A percentile compares a stretch with the other conserved stretches of the same genome.
These are phyloP conservation scores for Pseudohalonectria lignicola DNA, from an alignment of 2,329 filamentous ascomycete genomes.

Conservation along the genomic window DNA sequence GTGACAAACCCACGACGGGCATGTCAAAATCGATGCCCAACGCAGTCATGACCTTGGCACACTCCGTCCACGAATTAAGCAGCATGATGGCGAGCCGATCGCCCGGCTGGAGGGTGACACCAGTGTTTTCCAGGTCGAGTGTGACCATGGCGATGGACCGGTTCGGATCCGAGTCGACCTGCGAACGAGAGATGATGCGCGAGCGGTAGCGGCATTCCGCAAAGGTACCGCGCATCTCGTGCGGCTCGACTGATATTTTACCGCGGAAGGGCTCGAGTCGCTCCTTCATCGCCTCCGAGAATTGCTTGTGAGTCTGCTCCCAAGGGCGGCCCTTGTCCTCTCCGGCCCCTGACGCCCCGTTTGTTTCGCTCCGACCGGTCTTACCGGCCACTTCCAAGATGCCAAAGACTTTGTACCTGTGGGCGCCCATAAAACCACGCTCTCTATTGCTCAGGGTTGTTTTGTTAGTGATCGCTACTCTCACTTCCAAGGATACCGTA, in stretches of 20 bases:
- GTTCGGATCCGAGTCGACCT: slow-evolving; percentile 32
- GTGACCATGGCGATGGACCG: slow-evolving; percentile 36
- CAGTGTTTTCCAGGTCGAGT: slow-evolving; percentile 39
- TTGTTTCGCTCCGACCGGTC: slow-evolving; percentile 39
- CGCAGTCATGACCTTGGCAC: slow-evolving; percentile 39
- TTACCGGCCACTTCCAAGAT: slow-evolving; percentile 42
- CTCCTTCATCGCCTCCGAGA: slow-evolving; percentile 43
- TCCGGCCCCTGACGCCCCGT: slow-evolving; percentile 33
- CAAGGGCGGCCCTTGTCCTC: slow-evolving; percentile 30
- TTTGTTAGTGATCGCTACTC: too few species aligned
- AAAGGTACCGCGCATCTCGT: slow-evolving; percentile 42
- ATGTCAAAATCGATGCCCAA: slow-evolving; percentile 37
- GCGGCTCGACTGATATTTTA: slow-evolving; percentile 32
- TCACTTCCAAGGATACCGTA: too few species aligned
- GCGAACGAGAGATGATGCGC: slow-evolving; percentile 29
- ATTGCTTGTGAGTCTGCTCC: slow-evolving; percentile 38
- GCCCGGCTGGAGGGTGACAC: slow-evolving; percentile 40
- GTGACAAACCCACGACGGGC: slow-evolving; percentile 19
- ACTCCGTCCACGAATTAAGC: slow-evolving; percentile 42
- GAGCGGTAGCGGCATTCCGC: slow-evolving; percentile 40
- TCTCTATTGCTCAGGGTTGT: too few species aligned
- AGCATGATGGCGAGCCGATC: slow-evolving; percentile 43
- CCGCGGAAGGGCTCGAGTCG: slow-evolving; percentile 37
- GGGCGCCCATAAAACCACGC: slow-evolving; percentile 42
- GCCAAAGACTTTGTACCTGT: slow-evolving; percentile 46